Percentiles rank a stretch among this genome's conserved stretches.
Conservation (phyloP, 2,329 filamentous ascomycete species). For the Aspergillus neotritici region DNA sequence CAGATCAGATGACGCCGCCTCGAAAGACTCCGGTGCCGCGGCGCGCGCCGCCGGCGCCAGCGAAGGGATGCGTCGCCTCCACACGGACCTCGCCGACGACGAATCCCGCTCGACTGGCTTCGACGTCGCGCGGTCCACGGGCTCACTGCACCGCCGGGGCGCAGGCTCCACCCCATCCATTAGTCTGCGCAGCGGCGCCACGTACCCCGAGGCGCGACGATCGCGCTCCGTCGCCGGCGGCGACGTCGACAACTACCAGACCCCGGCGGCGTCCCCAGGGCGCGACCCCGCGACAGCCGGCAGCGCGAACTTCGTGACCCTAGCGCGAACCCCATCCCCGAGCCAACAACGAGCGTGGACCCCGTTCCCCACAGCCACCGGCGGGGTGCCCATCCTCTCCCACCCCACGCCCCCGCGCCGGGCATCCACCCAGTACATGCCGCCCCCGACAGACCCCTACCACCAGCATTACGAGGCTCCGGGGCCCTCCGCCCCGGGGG, state of each 20-base stretch:
- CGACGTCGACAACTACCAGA: conserved; percentile 24
- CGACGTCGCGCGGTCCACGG: conserved; percentile 22
- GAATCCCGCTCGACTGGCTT: conserved; percentile 26
- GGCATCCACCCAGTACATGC: no score
- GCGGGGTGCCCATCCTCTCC: conserved; percentile 23
- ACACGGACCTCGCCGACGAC: conserved; percentile 3
- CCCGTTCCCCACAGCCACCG: conserved; percentile 10
- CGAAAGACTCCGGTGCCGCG: no score
- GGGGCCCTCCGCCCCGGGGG: no score
- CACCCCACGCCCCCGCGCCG: conserved; percentile 20
- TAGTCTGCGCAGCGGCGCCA: conserved; percentile 27
- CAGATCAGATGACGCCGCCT: conserved; percentile 50
- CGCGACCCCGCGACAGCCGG: conserved; percentile 16
- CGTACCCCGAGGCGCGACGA: conserved; percentile 22
- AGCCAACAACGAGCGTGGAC: conserved; percentile 26
- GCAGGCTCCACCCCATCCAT: conserved; percentile 13
- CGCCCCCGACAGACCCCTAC: no score
- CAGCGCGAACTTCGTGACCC: conserved; percentile 19
- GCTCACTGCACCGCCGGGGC: conserved; percentile 27
- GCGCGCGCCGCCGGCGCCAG: conserved; percentile 5
- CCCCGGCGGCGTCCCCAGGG: conserved; percentile 19
- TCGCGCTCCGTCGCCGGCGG: conserved; percentile 10
- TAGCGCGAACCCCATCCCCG: conserved; percentile 36
- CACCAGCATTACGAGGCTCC: no score
- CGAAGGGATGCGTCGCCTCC: conserved; percentile 6